phyloP scores from a whole-genome alignment of 179 eudicot genomes.

The Camellia oleifera region DNA sequence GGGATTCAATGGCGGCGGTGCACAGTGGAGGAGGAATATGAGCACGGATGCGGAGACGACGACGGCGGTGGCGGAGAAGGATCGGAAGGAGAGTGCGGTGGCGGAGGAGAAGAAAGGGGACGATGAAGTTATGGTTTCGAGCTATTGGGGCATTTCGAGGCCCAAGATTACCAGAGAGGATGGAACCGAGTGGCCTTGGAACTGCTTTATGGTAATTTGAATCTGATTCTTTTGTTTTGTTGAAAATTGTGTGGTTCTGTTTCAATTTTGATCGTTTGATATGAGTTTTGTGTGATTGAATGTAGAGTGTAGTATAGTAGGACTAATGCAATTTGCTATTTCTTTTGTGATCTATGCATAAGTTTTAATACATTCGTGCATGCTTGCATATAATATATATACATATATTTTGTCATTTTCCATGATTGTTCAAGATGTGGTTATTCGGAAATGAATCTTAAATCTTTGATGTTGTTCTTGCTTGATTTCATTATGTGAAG shows the following conservation, averaged over 20 bases:
- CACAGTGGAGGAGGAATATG: slow-evolving; percentile 36
- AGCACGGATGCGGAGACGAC: slow-evolving; percentile 22
- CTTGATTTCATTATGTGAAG: background rate
- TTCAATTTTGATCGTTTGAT: background rate
- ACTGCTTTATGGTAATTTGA: slow-evolving; percentile 73
- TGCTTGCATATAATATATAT: background rate
- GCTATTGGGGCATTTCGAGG: slow-evolving; percentile 76
- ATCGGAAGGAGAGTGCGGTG: slow-evolving; percentile 10
- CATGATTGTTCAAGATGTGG: background rate
- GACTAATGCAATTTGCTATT: background rate
- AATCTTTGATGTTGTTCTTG: background rate
- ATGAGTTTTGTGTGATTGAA: background rate
- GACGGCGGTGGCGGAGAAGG: slow-evolving; percentile 21
- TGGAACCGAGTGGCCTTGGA: slow-evolving; percentile 89
- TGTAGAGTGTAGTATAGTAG: background rate
- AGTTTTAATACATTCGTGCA: background rate
- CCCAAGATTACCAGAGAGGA: slow-evolving; percentile 56
- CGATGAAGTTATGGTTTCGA: slow-evolving; percentile 34
- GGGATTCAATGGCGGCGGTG: slow-evolving; percentile 16
- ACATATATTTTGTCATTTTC: background rate
- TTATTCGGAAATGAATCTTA: no score
- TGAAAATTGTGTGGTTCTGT: background rate
- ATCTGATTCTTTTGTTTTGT: background rate
- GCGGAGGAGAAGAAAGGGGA: slow-evolving; percentile 22
- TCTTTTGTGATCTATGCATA: background rate